phyloP scores from a whole-genome alignment of 495 filamentous ascomycete species.

The Hypoxylon lenormandii region DNA sequence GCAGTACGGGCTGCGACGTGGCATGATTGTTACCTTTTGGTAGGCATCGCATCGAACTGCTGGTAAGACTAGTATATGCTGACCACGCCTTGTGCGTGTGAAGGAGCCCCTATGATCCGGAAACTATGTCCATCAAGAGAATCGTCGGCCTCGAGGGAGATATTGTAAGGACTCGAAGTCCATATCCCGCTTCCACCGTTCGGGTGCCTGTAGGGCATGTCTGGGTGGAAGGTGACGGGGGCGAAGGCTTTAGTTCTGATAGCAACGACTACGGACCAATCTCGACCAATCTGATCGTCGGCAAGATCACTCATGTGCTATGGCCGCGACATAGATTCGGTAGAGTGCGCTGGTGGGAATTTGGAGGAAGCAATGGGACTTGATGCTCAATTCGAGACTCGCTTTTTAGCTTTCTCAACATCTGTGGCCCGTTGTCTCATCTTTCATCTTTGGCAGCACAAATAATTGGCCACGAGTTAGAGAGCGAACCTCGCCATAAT shows the following conservation, averaged over 20 bases:
- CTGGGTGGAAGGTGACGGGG: constrained; percentile 81
- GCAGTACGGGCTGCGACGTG: constrained; percentile 58
- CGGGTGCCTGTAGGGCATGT: constrained; percentile 77
- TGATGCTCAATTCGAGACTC: too few relatives aligned
- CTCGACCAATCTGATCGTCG: constrained; percentile 70
- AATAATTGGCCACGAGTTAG: too few relatives aligned
- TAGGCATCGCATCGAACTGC: constrained; percentile 42
- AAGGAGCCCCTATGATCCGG: constrained; percentile 73
- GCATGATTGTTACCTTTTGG: constrained; percentile 68
- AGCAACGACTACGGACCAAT: constrained; percentile 82
- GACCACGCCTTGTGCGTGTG: constrained; percentile 7
- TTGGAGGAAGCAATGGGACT: constrained; percentile 39
- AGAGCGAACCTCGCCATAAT: too few relatives aligned
- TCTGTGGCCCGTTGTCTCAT: too few relatives aligned
- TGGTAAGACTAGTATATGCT: constrained; percentile 4
- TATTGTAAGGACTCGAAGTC: constrained; percentile 69
- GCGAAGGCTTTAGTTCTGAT: constrained; percentile 70
- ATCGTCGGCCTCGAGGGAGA: constrained; percentile 78
- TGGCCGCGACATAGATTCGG: constrained; percentile 68
- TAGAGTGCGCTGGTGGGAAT: constrained; percentile 65
- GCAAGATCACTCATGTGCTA: constrained; percentile 71
- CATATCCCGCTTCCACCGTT: constrained; percentile 68
- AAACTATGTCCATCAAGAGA: constrained; percentile 73
- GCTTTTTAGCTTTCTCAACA: too few relatives aligned
- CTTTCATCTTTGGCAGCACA: too few relatives aligned